phyloP scores from a whole-genome alignment of 345 rosid genomes.

The Hypericum androsaemum region DNA sequence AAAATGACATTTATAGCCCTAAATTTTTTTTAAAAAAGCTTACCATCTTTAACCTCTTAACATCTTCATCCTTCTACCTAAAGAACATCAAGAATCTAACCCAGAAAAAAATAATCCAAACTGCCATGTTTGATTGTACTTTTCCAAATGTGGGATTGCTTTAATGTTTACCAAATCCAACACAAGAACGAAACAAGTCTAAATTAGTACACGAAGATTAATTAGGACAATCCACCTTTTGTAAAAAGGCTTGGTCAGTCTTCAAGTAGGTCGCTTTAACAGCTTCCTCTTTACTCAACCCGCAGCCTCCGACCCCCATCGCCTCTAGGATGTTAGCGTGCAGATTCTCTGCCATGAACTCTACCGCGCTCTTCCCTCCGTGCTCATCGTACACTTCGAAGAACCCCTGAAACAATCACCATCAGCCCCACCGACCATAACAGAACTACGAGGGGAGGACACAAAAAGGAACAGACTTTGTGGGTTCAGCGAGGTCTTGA shows the following conservation, averaged over 20 bases:
- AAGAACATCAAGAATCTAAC: too few species aligned
- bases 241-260: slow-evolving; percentile 49
- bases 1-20: too few species aligned
- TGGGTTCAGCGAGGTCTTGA: slow-evolving; percentile 26
- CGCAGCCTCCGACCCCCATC: slow-evolving; percentile 29
- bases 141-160: too few species aligned
- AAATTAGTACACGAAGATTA: not conserved
- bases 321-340: slow-evolving; percentile 44
- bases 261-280: slow-evolving; percentile 46
- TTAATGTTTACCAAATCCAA: not conserved
- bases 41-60: too few species aligned
- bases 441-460: too few species aligned
- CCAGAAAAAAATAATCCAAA: too few species aligned
- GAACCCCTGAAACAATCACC: slow-evolving; percentile 37
- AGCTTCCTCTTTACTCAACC: slow-evolving; percentile 34
- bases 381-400: slow-evolving; percentile 86
- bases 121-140: too few species aligned
- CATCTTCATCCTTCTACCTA: too few species aligned
- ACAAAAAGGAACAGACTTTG: not conserved
- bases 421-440: not conserved
- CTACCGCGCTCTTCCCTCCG: slow-evolving; percentile 65
- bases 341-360: slow-evolving; percentile 63
- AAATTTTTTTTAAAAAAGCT: too few species aligned
- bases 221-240: slow-evolving; percentile 20
- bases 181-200: not conserved